Evolutionary conservation across 2,329 filamentous ascomycete genomes (phyloP).

Genomic region (Colletotrichum orbiculare): DNA sequence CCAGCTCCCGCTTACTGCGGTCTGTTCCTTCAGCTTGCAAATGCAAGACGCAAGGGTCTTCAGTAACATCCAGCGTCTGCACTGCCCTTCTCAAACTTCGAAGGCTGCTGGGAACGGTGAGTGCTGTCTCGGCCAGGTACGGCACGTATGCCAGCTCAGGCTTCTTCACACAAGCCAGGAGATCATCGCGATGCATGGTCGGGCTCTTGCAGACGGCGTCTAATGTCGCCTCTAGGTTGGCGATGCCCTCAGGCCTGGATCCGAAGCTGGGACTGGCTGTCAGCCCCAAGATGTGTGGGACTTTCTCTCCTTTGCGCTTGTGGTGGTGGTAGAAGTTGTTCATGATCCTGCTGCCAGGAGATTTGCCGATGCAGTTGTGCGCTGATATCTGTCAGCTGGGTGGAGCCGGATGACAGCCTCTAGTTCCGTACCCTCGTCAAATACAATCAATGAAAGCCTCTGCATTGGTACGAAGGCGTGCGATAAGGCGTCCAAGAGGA

Average conservation of each 20-base stretch:
- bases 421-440: constrained; percentile 78
- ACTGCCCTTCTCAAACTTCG: constrained; percentile 54
- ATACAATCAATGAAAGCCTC: constrained; percentile 75
- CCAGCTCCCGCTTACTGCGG: constrained; percentile 51
- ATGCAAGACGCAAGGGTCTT: constrained; percentile 70
- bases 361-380: constrained; percentile 76
- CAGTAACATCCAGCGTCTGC: constrained; percentile 60
- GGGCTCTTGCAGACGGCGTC: constrained; percentile 78
- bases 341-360: constrained; percentile 79
- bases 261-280: constrained; percentile 82
- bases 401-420: not conserved
- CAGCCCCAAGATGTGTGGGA: constrained; percentile 80
- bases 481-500: constrained; percentile 77
- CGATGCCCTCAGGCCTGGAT: constrained; percentile 64
- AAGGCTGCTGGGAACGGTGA: constrained; percentile 51
- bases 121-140: constrained; percentile 42
- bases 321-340: constrained; percentile 72
- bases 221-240: constrained; percentile 74
- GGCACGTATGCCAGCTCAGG: constrained; percentile 62
- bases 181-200: constrained; percentile 73
- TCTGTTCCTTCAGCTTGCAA: constrained; percentile 57
- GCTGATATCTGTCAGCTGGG: constrained; percentile 57
- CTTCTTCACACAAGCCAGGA: constrained; percentile 75
- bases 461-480: constrained; percentile 79
- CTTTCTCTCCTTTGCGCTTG: constrained; percentile 47